Evolutionary conservation across 2,329 filamentous ascomycete species (phyloP), one percentile per base, ranked within the genome.

Genomic region (Hypomyces rosellus): DNA sequence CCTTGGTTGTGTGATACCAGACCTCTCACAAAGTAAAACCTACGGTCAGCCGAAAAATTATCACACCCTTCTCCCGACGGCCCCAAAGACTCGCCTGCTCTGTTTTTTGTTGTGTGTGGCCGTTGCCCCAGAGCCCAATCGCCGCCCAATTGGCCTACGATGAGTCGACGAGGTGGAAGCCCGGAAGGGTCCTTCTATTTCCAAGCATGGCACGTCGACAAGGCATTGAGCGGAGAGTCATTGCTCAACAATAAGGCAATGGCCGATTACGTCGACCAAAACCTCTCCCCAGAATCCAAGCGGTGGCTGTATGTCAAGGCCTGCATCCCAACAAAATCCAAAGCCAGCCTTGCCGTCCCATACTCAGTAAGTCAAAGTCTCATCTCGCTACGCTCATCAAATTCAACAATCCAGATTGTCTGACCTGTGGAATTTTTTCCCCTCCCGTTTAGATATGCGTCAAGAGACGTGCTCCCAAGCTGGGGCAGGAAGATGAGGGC

Each of bases 261-360:
- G 13, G 50, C 50, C 50, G 50, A 52, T 33, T 52, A 45, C 49
- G 42, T 52, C 50, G 50, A 52, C 46, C 50, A 52, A 16, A 45
- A 52, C 16, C 37, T 52, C 15, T 45, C 14, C 12, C 36, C 46
- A 7, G 46, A 49, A 18, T 39, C 42, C 13, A 48, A 49, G 50
- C 43, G 41, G 34, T 52, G 50, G 50, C 42, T 52, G 12, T 49
- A 37, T 30, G 38, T 52, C 46, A 52, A 49, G 50, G 50, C 41
- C 33, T 52, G 50, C 20, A 45, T 52, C 37, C 50, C 50, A 11
- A 49, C 50, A 18, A 49, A 46, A 42, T 45, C 48, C 30, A 34
- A 37, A 36, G 36, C 46, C 3, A 45, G 50, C 7, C 50, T 52
- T 37, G 34, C 44, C 33, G 37, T 52, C 39, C 50, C 50, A 34